These are phyloP conservation scores for Sclerotinia borealis DNA, from an alignment of 2,329 filamentous ascomycete species.

Conservation along the genomic window DNA sequence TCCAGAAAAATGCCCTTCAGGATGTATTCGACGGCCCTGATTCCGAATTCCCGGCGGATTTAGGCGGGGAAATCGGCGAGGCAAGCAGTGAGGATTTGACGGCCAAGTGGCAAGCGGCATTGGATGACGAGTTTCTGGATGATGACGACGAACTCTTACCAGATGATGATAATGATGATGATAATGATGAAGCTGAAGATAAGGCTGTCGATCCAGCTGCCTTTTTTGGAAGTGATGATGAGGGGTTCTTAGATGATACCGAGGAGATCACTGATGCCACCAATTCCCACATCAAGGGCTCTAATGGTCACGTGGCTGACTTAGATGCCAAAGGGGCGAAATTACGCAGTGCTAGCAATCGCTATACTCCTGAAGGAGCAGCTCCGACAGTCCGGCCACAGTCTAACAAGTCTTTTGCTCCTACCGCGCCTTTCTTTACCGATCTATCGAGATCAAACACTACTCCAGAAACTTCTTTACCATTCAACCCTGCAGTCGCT, in stretches of 20 bases:
- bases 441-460: slow-evolving; percentile 25
- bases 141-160: slow-evolving; percentile 54
- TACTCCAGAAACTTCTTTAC: slow-evolving; percentile 14
- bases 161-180: slow-evolving; percentile 44
- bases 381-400: slow-evolving; percentile 1
- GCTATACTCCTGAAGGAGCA: slow-evolving; percentile 28
- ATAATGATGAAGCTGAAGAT: slow-evolving; percentile 32
- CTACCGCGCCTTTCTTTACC: slow-evolving; percentile 29
- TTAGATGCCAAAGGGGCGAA: slow-evolving; percentile 18
- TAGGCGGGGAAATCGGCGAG: slow-evolving; percentile 26
- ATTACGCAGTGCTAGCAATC: slow-evolving; percentile 22
- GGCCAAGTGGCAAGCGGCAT: slow-evolving; percentile 76
- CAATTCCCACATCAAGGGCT: slow-evolving; percentile 14
- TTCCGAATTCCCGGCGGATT: slow-evolving; percentile 25
- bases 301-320: slow-evolving; percentile 31
- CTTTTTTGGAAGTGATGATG: slow-evolving; percentile 77
- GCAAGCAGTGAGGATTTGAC: slow-evolving; percentile 55
- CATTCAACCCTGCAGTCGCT: slow-evolving; percentile 21
- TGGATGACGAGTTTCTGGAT: slow-evolving; percentile 62
- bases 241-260: slow-evolving; percentile 69
- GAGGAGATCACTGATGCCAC: slow-evolving; percentile 23
- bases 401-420: slow-evolving; percentile 25
- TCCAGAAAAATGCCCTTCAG: slow-evolving; percentile 21
- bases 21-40: slow-evolving; percentile 26
- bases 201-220: slow-evolving; percentile 54